phyloP scores from a whole-genome alignment of 495 filamentous ascomycete genomes.

The Aspergillus steynii region DNA sequence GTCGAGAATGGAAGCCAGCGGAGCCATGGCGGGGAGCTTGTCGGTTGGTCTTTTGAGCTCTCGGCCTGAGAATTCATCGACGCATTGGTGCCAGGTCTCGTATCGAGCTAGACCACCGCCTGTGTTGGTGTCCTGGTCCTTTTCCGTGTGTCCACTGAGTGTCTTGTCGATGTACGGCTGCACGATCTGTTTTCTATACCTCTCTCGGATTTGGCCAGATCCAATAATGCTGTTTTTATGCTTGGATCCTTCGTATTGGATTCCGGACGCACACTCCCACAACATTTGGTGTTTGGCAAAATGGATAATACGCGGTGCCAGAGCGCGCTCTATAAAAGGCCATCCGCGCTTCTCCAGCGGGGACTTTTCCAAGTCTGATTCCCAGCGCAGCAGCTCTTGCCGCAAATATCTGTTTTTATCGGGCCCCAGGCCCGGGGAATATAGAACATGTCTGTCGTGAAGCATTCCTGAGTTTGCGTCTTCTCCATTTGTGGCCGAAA shows the following conservation, averaged over 20 bases:
- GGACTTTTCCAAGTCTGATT: neutral
- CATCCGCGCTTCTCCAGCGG: neutral
- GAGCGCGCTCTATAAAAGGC: neutral
- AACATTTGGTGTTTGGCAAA: neutral
- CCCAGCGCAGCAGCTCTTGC: neutral
- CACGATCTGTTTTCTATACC: neutral
- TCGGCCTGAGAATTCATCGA: neutral
- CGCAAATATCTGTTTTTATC: neutral
- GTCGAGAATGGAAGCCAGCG: neutral
- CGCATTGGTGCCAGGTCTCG: neutral
- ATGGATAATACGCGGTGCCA: neutral
- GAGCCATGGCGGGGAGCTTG: neutral
- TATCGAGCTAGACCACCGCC: neutral
- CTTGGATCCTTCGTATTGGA: neutral
- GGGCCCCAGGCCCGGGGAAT: neutral
- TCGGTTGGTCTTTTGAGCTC: neutral
- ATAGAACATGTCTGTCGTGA: neutral
- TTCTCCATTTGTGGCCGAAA: neutral
- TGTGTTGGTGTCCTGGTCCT: neutral
- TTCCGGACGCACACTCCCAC: neutral
- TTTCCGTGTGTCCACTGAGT: neutral
- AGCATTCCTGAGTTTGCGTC: neutral
- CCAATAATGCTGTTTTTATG: neutral
- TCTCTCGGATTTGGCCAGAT: neutral
- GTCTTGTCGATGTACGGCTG: neutral